These are phyloP conservation scores for Lumnitzera littorea DNA, from an alignment of 345 rosid species.

Conservation along the genomic window DNA sequence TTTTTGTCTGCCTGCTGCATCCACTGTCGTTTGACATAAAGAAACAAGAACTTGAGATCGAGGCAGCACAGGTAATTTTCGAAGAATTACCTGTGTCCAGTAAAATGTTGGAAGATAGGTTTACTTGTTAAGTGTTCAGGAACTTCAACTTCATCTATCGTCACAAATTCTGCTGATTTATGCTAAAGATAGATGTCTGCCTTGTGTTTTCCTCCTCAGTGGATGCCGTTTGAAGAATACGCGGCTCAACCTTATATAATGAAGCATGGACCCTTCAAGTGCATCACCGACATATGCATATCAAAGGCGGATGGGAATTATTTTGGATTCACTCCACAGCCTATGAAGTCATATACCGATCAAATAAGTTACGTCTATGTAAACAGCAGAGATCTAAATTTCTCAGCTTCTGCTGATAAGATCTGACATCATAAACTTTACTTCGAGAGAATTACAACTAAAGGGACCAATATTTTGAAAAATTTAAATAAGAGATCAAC, in stretches of 20 bases:
- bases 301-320: slow-evolving; percentile 39
- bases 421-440: too few species aligned
- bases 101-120: not conserved
- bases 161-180: not conserved
- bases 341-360: slow-evolving; percentile 18
- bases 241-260: slow-evolving; percentile 58
- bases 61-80: slow-evolving; percentile 65
- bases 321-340: slow-evolving; percentile 38
- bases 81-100: too few species aligned
- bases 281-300: slow-evolving; percentile 34
- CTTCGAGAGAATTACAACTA: too few species aligned
- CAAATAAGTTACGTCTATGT: slow-evolving; percentile 36
- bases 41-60: slow-evolving; percentile 71
- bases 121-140: not conserved
- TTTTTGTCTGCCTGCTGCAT: slow-evolving; percentile 61
- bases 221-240: slow-evolving; percentile 73
- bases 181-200: not conserved
- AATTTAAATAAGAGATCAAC: too few species aligned
- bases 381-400: too few species aligned
- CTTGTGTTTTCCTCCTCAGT: slow-evolving; percentile 23
- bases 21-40: slow-evolving; percentile 61
- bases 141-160: not conserved
- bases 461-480: too few species aligned
- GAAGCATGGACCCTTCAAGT: slow-evolving; percentile 40
- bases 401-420: too few species aligned